Evolutionary conservation across 139 green algal genomes (phyloP).

Genomic region (Diplosphaera chodatii): DNA sequence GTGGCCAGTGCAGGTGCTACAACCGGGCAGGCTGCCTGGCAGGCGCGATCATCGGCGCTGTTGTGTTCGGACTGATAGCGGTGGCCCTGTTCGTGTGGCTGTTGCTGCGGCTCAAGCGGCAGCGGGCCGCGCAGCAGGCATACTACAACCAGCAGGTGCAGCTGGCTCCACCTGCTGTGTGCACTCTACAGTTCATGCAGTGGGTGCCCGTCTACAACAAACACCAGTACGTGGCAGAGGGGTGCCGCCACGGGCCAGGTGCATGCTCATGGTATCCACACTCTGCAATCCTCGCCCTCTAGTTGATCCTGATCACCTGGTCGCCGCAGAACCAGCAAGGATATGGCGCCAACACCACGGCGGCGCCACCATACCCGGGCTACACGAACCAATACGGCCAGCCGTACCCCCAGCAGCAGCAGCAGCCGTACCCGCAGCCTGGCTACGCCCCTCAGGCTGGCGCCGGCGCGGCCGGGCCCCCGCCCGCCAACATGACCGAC

Average conservation of each 20-base stretch:
- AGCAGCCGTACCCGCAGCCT: too few species aligned
- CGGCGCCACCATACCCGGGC: neutral
- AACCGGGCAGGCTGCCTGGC: neutral
- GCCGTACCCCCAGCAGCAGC: neutral
- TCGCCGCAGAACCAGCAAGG: neutral
- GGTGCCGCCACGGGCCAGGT: too few species aligned
- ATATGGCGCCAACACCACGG: neutral
- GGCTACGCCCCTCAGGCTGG: neutral
- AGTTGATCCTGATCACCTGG: too few species aligned
- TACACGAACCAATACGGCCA: neutral
- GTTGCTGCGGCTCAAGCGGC: neutral
- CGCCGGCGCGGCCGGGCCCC: too few species aligned
- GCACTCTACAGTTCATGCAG: too few species aligned
- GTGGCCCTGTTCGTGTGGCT: neutral
- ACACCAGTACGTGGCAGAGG: too few species aligned
- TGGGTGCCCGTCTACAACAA: too few species aligned
- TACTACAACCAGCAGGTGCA: neutral
- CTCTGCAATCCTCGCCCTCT: too few species aligned
- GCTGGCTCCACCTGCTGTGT: too few species aligned
- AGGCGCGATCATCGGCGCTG: neutral
- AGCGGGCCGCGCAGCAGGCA: neutral
- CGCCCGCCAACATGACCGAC: neutral
- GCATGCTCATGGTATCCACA: too few species aligned
- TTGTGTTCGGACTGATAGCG: neutral
- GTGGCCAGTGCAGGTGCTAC: too few species aligned